These are phyloP conservation scores for Aspergillus sp. DNA, from an alignment of 2,329 filamentous ascomycete genomes.

Conservation along the genomic window DNA sequence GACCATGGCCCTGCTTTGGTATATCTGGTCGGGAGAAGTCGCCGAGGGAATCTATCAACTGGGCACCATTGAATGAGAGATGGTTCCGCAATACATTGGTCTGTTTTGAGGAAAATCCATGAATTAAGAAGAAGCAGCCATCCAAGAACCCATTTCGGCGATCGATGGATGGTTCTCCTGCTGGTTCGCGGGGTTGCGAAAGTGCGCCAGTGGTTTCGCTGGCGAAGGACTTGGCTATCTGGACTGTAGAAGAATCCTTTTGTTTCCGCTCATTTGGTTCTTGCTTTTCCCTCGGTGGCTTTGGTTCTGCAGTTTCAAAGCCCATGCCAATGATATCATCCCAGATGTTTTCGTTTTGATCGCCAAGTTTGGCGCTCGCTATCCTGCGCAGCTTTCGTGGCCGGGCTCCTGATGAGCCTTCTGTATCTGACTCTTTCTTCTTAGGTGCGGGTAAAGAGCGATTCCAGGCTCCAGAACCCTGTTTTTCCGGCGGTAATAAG, in stretches of 20 bases:
- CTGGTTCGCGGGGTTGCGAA: constrained; percentile 21
- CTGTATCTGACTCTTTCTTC: constrained; percentile 42
- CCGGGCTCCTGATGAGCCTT: constrained; percentile 54
- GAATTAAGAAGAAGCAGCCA: constrained; percentile 58
- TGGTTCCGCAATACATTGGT: constrained; percentile 40
- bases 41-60: constrained; percentile 33
- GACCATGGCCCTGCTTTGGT: constrained; percentile 32
- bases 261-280: constrained; percentile 16
- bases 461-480: constrained; percentile 76
- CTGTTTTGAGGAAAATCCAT: constrained; percentile 59
- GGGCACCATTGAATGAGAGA: constrained; percentile 42
- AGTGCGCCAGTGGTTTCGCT: constrained; percentile 36
- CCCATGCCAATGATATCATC: constrained; percentile 71
- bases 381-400: constrained; percentile 82
- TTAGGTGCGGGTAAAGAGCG: constrained; percentile 40
- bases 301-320: constrained; percentile 26
- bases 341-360: constrained; percentile 84
- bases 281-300: constrained; percentile 26
- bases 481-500: constrained; percentile 64
- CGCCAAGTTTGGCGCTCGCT: constrained; percentile 78
- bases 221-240: constrained; percentile 38
- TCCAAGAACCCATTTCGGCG: constrained; percentile 52
- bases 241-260: constrained; percentile 24
- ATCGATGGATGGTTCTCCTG: constrained; percentile 21
- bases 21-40: constrained; percentile 36